Evolutionary conservation across 192 early-diverging fungal species (phyloP), one percentile per base, ranked within the genome.

Genomic region (Backusella westeae): DNA sequence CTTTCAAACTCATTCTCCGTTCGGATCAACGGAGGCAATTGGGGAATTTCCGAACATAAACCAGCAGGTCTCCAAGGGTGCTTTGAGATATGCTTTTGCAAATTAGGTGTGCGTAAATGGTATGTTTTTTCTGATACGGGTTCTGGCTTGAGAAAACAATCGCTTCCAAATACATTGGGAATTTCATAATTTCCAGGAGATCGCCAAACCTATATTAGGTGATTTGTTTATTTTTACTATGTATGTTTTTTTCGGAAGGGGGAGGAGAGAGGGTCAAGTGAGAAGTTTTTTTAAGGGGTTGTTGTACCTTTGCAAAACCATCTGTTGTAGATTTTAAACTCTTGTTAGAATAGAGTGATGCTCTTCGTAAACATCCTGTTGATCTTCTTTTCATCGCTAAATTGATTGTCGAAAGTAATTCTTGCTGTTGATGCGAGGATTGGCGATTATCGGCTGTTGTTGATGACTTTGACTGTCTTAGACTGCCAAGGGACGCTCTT

Each of bases 1-100:
- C 75, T 72, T 67, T 81, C 75, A 68, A 81, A 81, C 39, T 71
- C 74, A 59, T 81, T 81, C 49, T 77, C 67, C 38, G 80, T 66
- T 35, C 80, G 65, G 19, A 76, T 76, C 36, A 81, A 67, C 9
- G 80, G 80, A 44, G 75, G 80, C 26, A 81, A 70, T 35, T 73
- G 66, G 0, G 80, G 80, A 73, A 81, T 81, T 29, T 69, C 72
- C 21, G 74, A 67, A 46, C 71, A 53, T 15, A 44, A 21, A 49
- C 76, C 76, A 26, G 75, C 75, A 14, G 80, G 75, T 6, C 73
- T 14, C 80, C 80, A 81, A 21, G 80, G 80, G n/a, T 76, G 75
- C n/a, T 73, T 73, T 32, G 74, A 76, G 29, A 81, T 81, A 32
- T 73, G 63, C 36, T 81, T 81, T 69, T 71, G 65, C 14, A 68